Evolutionary conservation across 345 rosid genomes (phyloP).

Genomic region (Ceriops tagal): DNA sequence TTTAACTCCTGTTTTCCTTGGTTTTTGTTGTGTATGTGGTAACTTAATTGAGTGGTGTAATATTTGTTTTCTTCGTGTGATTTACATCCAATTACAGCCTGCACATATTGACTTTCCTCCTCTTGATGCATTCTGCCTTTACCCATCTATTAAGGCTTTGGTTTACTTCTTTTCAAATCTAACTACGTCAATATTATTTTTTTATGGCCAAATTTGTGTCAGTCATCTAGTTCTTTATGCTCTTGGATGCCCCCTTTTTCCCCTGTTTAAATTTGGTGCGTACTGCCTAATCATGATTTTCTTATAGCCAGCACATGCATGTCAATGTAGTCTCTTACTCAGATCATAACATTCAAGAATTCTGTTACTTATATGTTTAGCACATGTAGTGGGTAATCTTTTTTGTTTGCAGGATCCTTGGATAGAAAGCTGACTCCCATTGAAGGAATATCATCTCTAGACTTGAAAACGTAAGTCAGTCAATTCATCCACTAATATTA

Average conservation of each 20-base stretch:
- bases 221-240: not conserved
- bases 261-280: not conserved
- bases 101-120: not conserved
- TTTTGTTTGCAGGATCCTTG: slow-evolving; percentile 48
- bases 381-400: slow-evolving; percentile 2
- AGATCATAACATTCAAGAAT: not conserved
- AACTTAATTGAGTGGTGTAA: too few species aligned
- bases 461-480: slow-evolving; percentile 68
- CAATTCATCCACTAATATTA: not conserved
- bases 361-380: slow-evolving; percentile 2
- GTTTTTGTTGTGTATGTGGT: too few species aligned
- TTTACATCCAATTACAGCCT: not conserved
- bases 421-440: slow-evolving; percentile 56
- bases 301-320: slow-evolving; percentile 8
- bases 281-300: slow-evolving; percentile 5
- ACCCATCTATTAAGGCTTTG: too few species aligned
- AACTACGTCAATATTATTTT: not conserved
- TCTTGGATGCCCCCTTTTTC: not conserved
- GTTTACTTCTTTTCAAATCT: too few species aligned
- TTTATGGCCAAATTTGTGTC: not conserved
- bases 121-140: too few species aligned
- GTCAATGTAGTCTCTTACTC: not conserved
- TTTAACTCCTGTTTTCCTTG: too few species aligned
- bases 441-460: slow-evolving; percentile 59
- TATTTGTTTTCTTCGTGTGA: not conserved